Evolutionary conservation across 805 yeast genomes (phyloP).

Genomic region (Pichia exigua): DNA sequence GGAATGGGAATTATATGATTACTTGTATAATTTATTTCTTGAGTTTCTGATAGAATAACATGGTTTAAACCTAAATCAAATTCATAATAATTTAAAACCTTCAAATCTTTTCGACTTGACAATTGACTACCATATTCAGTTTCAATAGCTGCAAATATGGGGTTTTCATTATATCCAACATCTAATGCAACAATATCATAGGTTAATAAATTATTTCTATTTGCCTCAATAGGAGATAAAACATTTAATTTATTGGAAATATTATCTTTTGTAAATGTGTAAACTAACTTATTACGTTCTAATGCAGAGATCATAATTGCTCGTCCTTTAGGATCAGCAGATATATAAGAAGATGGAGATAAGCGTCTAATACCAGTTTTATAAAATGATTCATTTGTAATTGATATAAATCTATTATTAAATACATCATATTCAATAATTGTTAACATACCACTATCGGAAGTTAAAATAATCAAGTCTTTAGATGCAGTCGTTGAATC

Average conservation of each 20-base stretch:
- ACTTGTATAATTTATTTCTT: conserved; percentile 33
- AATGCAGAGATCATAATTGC: conserved; percentile 64
- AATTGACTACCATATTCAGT: conserved; percentile 38
- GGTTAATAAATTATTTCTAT: conserved; percentile 42
- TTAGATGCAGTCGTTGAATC: conserved; percentile 25
- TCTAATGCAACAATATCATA: conserved; percentile 54
- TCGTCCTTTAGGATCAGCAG: conserved; percentile 64
- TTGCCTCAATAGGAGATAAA: conserved; percentile 70
- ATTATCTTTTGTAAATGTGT: conserved; percentile 45
- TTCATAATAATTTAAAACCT: conserved; percentile 58
- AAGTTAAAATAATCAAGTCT: conserved; percentile 58
- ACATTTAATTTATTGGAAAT: conserved; percentile 37
- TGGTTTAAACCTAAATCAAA: conserved; percentile 82
- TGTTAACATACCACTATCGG: conserved; percentile 73
- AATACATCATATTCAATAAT: conserved; percentile 30
- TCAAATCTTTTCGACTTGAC: conserved; percentile 11
- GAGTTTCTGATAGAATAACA: conserved; percentile 47
- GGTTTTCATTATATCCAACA: conserved; percentile 66
- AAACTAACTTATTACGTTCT: conserved; percentile 68
- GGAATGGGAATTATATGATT: conserved; percentile 61
- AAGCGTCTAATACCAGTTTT: conserved; percentile 70
- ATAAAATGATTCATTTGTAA: conserved; percentile 56
- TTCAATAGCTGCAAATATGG: conserved; percentile 77
- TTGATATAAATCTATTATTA: conserved; percentile 28
- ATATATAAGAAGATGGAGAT: conserved; percentile 66